Evolutionary conservation across 768 basidiomycete genomes (phyloP).

Genomic region (Lactarius psammicola): DNA sequence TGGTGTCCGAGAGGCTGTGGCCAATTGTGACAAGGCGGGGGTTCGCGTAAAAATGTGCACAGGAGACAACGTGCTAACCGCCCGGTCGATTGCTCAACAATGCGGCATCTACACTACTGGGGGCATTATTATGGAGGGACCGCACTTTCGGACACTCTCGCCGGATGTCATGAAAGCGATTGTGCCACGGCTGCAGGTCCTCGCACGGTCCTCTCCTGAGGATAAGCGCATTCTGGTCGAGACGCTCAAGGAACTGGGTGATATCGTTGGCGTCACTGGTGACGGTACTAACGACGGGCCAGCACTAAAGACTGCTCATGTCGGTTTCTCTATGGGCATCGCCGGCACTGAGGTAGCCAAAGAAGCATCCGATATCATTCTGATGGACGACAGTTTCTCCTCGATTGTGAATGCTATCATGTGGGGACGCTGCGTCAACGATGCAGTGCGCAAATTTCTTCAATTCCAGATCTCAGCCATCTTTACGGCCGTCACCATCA

Average conservation of each 20-base stretch:
- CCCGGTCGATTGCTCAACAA: constrained; percentile 93
- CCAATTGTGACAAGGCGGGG: constrained; percentile 83
- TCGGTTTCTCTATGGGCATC: constrained; percentile 96
- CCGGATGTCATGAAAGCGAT: constrained; percentile 73
- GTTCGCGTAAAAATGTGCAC: constrained; percentile 98
- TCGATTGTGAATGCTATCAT: constrained; percentile 97
- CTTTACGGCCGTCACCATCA: constrained; percentile 92
- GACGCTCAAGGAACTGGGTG: constrained; percentile 82
- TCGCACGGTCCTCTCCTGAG: constrained; percentile 95
- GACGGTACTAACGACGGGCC: constrained; percentile 98
- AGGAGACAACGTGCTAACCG: constrained; percentile 93
- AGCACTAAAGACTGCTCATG: constrained; percentile 90
- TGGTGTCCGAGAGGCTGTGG: constrained; percentile 86
- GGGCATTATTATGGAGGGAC: constrained; percentile 98
- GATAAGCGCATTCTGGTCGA: constrained; percentile 95
- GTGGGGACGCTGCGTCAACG: constrained; percentile 99
- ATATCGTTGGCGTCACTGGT: constrained; percentile 93
- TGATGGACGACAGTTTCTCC: constrained; percentile 96
- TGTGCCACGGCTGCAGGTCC: constrained; percentile 94
- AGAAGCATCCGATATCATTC: constrained; percentile 97
- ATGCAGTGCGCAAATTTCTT: constrained; percentile 94
- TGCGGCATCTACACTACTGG: constrained; percentile 94
- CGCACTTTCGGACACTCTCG: constrained; percentile 79
- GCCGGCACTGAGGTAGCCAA: constrained; percentile 98
- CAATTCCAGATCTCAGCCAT: constrained; percentile 96